Percentiles rank a stretch among this genome's conserved stretches.
phyloP scores from a whole-genome alignment of 805 yeast species.

The Wickerhamomyces bisporus region DNA sequence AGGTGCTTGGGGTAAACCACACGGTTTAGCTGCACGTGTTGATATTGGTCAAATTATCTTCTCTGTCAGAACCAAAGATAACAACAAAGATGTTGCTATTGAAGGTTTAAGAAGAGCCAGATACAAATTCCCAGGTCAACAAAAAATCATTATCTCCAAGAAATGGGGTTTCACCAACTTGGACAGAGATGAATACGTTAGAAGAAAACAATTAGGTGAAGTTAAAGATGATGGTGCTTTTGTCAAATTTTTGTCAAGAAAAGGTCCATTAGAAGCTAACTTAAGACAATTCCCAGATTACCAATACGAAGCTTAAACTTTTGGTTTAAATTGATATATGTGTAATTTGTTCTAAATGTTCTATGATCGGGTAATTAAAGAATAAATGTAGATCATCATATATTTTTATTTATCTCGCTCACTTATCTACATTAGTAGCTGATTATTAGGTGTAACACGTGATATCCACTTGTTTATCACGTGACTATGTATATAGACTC shows the following conservation, averaged over 20 bases:
- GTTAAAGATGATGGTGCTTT: slow-evolving; percentile 99
- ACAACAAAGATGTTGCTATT: slow-evolving; percentile 93
- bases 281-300: slow-evolving; percentile 90
- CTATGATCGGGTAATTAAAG: no score
- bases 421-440: no score
- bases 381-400: no score
- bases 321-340: slow-evolving; percentile 6
- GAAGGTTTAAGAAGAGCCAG: slow-evolving; percentile 99
- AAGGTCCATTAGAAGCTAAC: slow-evolving; percentile 93
- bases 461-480: no score
- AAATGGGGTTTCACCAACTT: slow-evolving; percentile 99
- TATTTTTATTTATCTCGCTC: no score
- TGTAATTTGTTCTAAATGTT: not conserved
- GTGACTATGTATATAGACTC: no score
- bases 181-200: slow-evolving; percentile 94
- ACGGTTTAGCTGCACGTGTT: slow-evolving; percentile 99
- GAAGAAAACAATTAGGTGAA: slow-evolving; percentile 89
- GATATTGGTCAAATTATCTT: slow-evolving; percentile 96
- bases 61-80: slow-evolving; percentile 97
- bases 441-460: no score
- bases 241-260: slow-evolving; percentile 95
- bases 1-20: slow-evolving; percentile 99
- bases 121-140: slow-evolving; percentile 99
- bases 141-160: slow-evolving; percentile 97
- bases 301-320: slow-evolving; percentile 37